A percentile compares a stretch with the other conserved stretches of the same genome.
Conservation (phyloP, 352 stramenopile genomes). For the Plasmopara muralis region DNA sequence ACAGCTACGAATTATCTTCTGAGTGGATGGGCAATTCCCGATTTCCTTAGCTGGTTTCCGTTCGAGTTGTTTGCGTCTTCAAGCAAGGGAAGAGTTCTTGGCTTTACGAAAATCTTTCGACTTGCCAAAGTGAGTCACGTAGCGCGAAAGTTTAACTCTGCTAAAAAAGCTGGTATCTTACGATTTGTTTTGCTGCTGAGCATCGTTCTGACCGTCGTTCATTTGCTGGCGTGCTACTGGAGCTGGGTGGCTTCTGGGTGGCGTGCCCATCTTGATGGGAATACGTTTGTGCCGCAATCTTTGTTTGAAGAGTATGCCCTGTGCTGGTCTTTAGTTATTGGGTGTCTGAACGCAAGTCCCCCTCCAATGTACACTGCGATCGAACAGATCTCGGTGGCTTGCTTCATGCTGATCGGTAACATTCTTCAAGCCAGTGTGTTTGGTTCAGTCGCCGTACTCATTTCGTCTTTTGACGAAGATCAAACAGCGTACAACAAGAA, state of each 20-base stretch:
- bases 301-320: conserved; percentile 37
- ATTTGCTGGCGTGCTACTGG: conserved; percentile 58
- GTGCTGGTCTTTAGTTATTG: conserved; percentile 51
- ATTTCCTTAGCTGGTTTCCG: conserved; percentile 68
- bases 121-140: conserved; percentile 66
- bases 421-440: conserved; percentile 65
- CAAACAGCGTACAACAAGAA: conserved; percentile 68
- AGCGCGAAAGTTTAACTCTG: conserved; percentile 42
- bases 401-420: conserved; percentile 72
- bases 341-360: conserved; percentile 57
- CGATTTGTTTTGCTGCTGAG: conserved; percentile 44
- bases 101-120: conserved; percentile 56
- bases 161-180: conserved; percentile 61
- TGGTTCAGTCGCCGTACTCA: conserved; percentile 50
- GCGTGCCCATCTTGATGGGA: conserved; percentile 29
- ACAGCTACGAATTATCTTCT: conserved; percentile 46
- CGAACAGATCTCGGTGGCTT: conserved; percentile 49
- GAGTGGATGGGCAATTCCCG: conserved; percentile 45
- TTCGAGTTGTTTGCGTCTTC: conserved; percentile 40
- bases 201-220: conserved; percentile 48
- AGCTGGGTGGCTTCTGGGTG: conserved; percentile 46
- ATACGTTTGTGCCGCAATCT: conserved; percentile 17
- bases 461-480: conserved; percentile 64
- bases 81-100: conserved; percentile 40
- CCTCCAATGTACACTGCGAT: conserved; percentile 41